Conservation (phyloP, 139 green algal species). For the Volvox africanus region DNA sequence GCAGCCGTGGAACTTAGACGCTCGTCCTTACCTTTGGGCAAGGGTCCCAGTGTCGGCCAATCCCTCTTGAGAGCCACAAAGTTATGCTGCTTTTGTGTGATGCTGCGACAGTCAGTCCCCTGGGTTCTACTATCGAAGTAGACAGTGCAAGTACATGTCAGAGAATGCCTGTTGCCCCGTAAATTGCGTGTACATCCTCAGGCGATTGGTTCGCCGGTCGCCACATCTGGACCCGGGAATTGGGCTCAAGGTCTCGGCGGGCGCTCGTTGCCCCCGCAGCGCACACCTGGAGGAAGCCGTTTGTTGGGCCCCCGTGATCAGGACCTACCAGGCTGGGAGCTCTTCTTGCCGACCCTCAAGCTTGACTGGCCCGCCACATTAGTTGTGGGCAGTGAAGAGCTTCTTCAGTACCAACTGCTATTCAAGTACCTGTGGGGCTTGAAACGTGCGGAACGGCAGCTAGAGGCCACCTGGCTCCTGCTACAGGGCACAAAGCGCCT, state of each 20-base stretch:
- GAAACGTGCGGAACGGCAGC: conserved; percentile 87
- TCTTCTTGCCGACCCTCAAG: conserved; percentile 77
- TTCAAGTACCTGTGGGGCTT: conserved; percentile 90
- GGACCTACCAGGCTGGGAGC: conserved; percentile 60
- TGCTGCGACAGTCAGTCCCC: too few species aligned
- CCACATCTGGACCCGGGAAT: conserved; percentile 1
- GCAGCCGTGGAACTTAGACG: too few species aligned
- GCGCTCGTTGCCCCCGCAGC: not conserved
- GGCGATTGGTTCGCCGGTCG: conserved; percentile 8
- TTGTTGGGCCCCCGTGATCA: conserved; percentile 22
- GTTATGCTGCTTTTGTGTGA: too few species aligned
- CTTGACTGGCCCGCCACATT: conserved; percentile 86
- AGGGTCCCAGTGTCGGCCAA: too few species aligned
- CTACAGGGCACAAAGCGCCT: conserved; percentile 68
- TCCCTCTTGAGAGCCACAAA: too few species aligned
- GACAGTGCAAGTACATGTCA: too few species aligned
- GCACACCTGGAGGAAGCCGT: not conserved
- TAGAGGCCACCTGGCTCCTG: conserved; percentile 74
- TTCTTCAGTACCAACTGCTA: conserved; percentile 93
- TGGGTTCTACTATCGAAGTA: too few species aligned
- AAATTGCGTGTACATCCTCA: too few species aligned
- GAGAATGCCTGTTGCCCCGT: too few species aligned
- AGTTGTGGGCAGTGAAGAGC: conserved; percentile 76
- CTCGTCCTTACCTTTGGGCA: too few species aligned
- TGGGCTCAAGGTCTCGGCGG: not conserved